phyloP scores from a whole-genome alignment of 2,329 filamentous ascomycete species.

The Diplodia corticola region DNA sequence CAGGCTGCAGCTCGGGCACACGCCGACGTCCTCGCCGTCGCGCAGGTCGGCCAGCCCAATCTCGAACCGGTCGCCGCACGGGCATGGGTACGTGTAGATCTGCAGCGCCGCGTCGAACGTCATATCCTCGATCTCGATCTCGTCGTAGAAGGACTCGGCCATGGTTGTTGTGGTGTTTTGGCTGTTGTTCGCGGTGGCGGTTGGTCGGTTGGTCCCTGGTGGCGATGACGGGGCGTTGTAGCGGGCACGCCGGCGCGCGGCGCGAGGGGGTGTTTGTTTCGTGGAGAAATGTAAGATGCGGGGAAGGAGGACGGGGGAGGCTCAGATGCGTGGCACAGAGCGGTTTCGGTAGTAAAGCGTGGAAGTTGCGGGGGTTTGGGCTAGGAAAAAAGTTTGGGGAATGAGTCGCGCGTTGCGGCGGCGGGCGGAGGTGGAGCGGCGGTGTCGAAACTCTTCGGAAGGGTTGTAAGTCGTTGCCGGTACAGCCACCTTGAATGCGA shows the following conservation, averaged over 20 bases:
- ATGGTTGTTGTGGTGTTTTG: slow-evolving; percentile 43
- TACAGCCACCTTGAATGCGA: background rate
- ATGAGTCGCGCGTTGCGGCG: slow-evolving; percentile 3
- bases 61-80: slow-evolving; percentile 95
- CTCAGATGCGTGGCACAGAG: background rate
- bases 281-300: too few species aligned
- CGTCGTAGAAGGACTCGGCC: slow-evolving; percentile 75
- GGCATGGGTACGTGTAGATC: slow-evolving; percentile 94
- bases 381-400: slow-evolving; percentile 6
- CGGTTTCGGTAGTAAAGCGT: background rate
- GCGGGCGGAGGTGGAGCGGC: background rate
- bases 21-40: slow-evolving; percentile 90
- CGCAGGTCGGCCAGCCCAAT: slow-evolving; percentile 80
- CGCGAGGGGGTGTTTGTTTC: background rate
- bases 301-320: background rate
- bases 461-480: background rate
- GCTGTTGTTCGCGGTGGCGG: background rate
- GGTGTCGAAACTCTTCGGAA: background rate
- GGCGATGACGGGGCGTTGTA: background rate
- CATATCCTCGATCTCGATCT: slow-evolving; percentile 98
- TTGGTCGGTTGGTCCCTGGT: background rate
- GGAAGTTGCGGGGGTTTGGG: background rate
- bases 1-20: slow-evolving; percentile 94
- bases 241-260: background rate
- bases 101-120: slow-evolving; percentile 79